Percentiles rank a stretch among this genome's conserved stretches.
These are phyloP conservation scores for Saussurea involucrata DNA, from an alignment of 129 eudicot species.

Conservation along the genomic window DNA sequence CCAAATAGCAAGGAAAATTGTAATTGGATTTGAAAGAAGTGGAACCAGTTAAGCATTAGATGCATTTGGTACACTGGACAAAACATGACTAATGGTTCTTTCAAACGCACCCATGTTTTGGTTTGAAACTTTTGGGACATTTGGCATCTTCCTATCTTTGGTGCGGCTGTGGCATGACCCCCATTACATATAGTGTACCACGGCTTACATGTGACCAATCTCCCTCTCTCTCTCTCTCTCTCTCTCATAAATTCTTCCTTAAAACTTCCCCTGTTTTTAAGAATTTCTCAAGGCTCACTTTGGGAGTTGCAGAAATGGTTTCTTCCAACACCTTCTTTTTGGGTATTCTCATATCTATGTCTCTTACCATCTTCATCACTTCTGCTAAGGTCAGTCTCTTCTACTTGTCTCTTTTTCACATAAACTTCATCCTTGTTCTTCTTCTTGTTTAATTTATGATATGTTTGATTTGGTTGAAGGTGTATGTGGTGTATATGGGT, in stretches of 20 bases:
- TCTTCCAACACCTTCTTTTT: conserved; percentile 27
- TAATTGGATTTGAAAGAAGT: too few species aligned
- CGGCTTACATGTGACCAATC: conserved; percentile 45
- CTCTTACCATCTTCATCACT: conserved; percentile 25
- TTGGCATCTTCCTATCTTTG: conserved; percentile 12
- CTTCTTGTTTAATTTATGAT: not conserved
- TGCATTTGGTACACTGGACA: too few species aligned
- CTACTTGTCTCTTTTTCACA: not conserved
- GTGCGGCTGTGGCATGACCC: conserved; percentile 6
- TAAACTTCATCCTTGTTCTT: not conserved
- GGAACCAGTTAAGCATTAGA: too few species aligned
- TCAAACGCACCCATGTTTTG: not conserved
- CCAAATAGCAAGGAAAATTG: too few species aligned
- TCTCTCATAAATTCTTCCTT: conserved; percentile 20
- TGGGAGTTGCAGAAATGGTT: conserved; percentile 36
- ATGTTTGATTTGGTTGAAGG: conserved; percentile 35
- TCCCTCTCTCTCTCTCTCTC: conserved; percentile 18
- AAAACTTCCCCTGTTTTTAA: conserved; percentile 25
- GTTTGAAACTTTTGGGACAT: not conserved
- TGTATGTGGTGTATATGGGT: conserved; percentile 88
- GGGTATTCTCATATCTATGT: conserved; percentile 27
- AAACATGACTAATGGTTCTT: too few species aligned
- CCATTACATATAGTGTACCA: conserved; percentile 14
- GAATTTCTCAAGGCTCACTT: conserved; percentile 10
- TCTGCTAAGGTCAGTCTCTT: conserved; percentile 47